These are phyloP conservation scores for Gynandropsis gynandra DNA, from an alignment of 345 rosid species.

Conservation along the genomic window DNA sequence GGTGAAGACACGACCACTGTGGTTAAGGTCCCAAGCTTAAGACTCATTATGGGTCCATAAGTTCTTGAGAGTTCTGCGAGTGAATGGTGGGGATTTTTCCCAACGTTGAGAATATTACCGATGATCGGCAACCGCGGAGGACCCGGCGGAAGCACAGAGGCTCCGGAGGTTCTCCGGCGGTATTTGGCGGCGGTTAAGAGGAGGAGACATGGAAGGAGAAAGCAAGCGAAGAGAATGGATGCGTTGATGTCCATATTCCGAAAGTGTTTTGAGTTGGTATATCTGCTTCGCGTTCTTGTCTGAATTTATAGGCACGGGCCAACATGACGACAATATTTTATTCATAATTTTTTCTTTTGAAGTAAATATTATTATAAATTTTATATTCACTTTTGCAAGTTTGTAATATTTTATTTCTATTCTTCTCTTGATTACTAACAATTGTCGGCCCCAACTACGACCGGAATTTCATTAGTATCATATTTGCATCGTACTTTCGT, in stretches of 20 bases:
- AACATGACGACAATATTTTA: background rate
- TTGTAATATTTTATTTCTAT: too few species aligned
- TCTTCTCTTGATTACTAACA: too few species aligned
- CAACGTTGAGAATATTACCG: constrained; percentile 21
- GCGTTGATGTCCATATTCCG: background rate
- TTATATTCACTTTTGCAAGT: too few species aligned
- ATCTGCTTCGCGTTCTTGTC: background rate
- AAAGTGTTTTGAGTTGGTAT: background rate
- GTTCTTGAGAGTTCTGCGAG: constrained; percentile 23
- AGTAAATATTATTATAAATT: too few species aligned
- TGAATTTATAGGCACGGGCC: constrained; percentile 8
- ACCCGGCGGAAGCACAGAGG: constrained; percentile 13
- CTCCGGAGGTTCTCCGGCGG: constrained; percentile 15
- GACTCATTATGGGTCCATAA: constrained; percentile 30
- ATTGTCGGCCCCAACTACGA: too few species aligned
- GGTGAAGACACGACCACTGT: constrained; percentile 30
- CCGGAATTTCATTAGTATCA: too few species aligned
- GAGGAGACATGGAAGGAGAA: constrained; percentile 35
- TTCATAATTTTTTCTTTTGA: too few species aligned
- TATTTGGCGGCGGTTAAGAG: constrained; percentile 22
- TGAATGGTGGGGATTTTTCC: constrained; percentile 25
- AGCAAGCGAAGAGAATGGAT: constrained; percentile 27
- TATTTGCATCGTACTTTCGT: too few species aligned
- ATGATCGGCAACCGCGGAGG: constrained; percentile 20
- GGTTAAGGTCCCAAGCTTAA: constrained; percentile 26